Conservation (phyloP, 169 alveolate genomes). For the Cryptosporidium ubiquitum region DNA sequence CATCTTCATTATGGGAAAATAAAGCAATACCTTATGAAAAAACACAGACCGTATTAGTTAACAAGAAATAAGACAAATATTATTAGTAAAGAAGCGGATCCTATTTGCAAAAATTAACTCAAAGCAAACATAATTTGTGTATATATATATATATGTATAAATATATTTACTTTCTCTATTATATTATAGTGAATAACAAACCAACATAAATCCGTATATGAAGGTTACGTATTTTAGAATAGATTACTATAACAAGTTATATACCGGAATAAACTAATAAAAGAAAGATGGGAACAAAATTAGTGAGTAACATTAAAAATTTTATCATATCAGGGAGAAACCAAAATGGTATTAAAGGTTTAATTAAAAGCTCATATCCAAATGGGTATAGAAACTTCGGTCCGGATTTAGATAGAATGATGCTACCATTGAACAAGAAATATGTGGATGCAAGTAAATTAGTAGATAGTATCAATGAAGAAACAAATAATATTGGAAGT, state of each 20-base stretch:
- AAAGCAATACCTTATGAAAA: background rate
- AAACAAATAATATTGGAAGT: background rate
- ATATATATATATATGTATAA: no score
- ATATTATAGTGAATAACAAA: no score
- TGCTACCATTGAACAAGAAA: slow-evolving; percentile 66
- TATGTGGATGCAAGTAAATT: slow-evolving; percentile 66
- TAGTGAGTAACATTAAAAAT: slow-evolving; percentile 41
- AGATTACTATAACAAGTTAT: background rate
- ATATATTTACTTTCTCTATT: no score
- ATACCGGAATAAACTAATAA: background rate
- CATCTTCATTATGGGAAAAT: background rate
- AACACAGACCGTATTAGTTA: background rate
- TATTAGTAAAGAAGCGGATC: background rate
- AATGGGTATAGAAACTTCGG: slow-evolving; percentile 71
- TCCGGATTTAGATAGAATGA: slow-evolving; percentile 61
- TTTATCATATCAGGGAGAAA: slow-evolving; percentile 33
- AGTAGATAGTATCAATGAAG: slow-evolving; percentile 37
- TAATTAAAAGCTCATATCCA: slow-evolving; percentile 50
- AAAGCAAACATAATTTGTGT: background rate
- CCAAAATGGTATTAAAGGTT: slow-evolving; percentile 1
- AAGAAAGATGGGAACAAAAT: slow-evolving; percentile 35
- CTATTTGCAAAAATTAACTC: background rate
- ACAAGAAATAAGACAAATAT: background rate
- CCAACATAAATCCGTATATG: background rate
- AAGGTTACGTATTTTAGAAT: background rate